Evolutionary conservation across 345 rosid genomes (phyloP).

Genomic region (Rhizophora mangle): DNA sequence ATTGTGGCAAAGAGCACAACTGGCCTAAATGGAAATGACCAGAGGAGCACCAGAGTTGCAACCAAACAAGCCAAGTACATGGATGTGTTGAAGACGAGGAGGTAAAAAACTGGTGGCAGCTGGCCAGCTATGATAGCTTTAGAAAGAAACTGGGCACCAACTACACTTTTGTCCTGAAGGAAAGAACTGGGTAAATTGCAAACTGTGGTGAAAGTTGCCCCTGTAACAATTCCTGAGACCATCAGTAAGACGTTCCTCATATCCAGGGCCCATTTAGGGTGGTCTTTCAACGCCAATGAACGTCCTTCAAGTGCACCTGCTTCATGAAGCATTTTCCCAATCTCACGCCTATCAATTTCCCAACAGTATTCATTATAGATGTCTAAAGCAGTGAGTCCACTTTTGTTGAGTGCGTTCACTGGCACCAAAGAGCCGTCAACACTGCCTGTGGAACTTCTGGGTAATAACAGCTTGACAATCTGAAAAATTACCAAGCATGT

Average conservation of each 20-base stretch:
- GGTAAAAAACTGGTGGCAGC: constrained; percentile 10
- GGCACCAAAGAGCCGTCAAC: background rate
- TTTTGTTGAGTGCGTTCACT: background rate
- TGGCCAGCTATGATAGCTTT: background rate
- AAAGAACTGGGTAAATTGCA: constrained; percentile 9
- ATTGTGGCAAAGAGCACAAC: constrained; percentile 6
- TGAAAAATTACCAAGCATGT: background rate
- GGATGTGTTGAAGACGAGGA: constrained; percentile 11
- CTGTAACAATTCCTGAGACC: constrained; percentile 6
- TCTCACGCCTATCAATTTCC: background rate
- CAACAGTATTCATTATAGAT: background rate
- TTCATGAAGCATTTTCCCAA: background rate
- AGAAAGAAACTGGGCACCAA: too few relatives aligned
- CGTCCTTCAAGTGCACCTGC: background rate
- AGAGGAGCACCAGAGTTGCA: constrained; percentile 1
- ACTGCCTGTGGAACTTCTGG: background rate
- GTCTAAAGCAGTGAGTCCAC: constrained; percentile 6
- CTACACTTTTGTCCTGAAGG: too few relatives aligned
- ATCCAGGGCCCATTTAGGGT: background rate
- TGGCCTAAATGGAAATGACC: constrained; percentile 9
- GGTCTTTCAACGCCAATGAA: background rate
- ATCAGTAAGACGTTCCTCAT: constrained; percentile 15
- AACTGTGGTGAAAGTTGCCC: constrained; percentile 3
- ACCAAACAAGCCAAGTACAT: background rate
- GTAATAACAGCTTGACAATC: background rate